Conservation (phyloP, 371 early-diverging fungal species). For the Apophysomyces elegans region DNA sequence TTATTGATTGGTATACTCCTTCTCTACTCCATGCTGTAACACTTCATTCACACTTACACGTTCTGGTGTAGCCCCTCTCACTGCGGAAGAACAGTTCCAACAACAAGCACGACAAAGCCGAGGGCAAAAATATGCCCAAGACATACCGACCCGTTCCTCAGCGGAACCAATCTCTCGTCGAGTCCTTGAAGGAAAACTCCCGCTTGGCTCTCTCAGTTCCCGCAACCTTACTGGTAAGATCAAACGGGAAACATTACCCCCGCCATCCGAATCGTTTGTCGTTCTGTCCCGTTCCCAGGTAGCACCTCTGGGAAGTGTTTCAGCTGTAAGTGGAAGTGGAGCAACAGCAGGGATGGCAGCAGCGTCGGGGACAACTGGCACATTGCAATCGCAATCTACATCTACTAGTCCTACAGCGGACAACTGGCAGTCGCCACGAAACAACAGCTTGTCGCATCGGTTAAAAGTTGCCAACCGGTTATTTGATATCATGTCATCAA, state of each 20-base stretch:
- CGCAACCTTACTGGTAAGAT: neutral
- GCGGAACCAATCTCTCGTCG: slow-evolving; percentile 12
- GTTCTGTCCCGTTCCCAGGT: slow-evolving; percentile 51
- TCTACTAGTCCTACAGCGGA: slow-evolving; percentile 24
- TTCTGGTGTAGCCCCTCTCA: slow-evolving; percentile 26
- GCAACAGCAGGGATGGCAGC: neutral
- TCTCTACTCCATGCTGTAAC: no score
- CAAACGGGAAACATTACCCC: slow-evolving; percentile 33
- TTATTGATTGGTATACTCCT: slow-evolving; percentile 35
- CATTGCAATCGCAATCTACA: neutral
- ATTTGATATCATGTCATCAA: slow-evolving; percentile 73
- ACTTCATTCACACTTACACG: neutral
- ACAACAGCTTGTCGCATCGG: slow-evolving; percentile 57
- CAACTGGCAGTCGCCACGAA: slow-evolving; percentile 29
- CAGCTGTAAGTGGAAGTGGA: slow-evolving; percentile 6
- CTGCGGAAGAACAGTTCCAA: slow-evolving; percentile 35
- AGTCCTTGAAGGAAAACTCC: neutral
- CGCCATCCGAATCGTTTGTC: slow-evolving; percentile 62
- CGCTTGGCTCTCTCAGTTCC: neutral
- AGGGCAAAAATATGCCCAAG: neutral
- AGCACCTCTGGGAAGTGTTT: slow-evolving; percentile 18
- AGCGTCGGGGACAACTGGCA: neutral
- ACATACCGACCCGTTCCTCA: neutral
- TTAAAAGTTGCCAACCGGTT: slow-evolving; percentile 68
- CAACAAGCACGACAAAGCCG: slow-evolving; percentile 17